These are phyloP conservation scores for Aspergillus fumigatiaffinis DNA, from an alignment of 2,329 filamentous ascomycete species.

Conservation along the genomic window DNA sequence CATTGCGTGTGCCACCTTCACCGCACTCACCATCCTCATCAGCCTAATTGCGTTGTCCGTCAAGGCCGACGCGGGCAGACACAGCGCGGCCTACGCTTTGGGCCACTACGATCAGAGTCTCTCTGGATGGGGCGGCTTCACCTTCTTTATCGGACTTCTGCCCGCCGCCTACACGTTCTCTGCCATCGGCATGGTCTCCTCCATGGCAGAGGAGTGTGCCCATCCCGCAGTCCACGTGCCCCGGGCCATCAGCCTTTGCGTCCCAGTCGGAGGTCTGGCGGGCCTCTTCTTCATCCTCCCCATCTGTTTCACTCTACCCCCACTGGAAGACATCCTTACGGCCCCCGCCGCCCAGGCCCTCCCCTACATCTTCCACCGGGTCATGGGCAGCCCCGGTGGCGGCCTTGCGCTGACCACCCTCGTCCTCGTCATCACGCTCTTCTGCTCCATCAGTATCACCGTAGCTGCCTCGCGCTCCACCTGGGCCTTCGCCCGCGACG, in stretches of 20 bases:
- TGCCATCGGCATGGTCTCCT: conserved; percentile 59
- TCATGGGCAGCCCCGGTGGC: conserved; percentile 49
- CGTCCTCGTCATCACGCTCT: conserved; percentile 49
- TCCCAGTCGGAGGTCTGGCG: conserved; percentile 52
- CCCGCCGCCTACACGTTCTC: conserved; percentile 58
- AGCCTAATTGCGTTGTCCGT: conserved; percentile 55
- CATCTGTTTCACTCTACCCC: conserved; percentile 50
- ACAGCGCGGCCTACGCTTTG: conserved; percentile 50
- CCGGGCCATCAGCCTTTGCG: conserved; percentile 49
- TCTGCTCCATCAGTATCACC: conserved; percentile 53
- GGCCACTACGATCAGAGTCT: conserved; percentile 54
- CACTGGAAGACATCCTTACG: conserved; percentile 42
- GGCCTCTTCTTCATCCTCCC: conserved; percentile 56
- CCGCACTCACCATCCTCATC: conserved; percentile 53
- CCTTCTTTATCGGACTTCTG: conserved; percentile 60
- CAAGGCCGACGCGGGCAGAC: conserved; percentile 52
- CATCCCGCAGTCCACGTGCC: conserved; percentile 52
- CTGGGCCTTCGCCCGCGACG: conserved; percentile 46
- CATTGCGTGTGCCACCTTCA: conserved; percentile 55
- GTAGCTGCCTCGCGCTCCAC: conserved; percentile 47
- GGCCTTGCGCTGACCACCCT: conserved; percentile 49
- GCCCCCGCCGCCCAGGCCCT: conserved; percentile 48
- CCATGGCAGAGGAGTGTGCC: conserved; percentile 59
- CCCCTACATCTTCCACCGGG: conserved; percentile 48
- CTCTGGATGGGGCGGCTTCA: conserved; percentile 57